phyloP scores from a whole-genome alignment of 768 basidiomycete species.

The Pholiota molesta region DNA sequence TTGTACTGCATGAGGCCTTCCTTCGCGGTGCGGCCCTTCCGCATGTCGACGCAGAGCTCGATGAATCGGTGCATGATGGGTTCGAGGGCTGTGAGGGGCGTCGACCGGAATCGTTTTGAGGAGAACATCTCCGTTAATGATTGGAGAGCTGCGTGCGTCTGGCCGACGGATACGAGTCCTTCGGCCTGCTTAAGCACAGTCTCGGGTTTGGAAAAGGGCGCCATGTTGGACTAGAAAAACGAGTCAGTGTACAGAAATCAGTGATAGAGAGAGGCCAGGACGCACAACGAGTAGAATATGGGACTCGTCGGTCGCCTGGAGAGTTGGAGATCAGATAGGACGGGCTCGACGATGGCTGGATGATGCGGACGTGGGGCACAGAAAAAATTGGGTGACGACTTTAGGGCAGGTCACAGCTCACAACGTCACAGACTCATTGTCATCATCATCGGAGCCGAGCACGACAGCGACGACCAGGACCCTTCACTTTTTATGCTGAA shows the following conservation, averaged over 20 bases:
- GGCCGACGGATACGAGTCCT: slow-evolving; percentile 90
- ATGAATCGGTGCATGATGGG: slow-evolving; percentile 96
- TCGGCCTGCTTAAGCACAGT: slow-evolving; percentile 93
- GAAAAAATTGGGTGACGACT: slow-evolving; percentile 26
- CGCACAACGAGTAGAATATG: slow-evolving; percentile 24
- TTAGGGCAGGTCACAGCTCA: slow-evolving; percentile 25
- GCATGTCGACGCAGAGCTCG: slow-evolving; percentile 94
- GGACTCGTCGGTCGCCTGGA: slow-evolving; percentile 24
- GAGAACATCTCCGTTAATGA: slow-evolving; percentile 91
- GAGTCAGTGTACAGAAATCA: background rate
- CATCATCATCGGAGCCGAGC: slow-evolving; percentile 9
- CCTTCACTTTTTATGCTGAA: no score
- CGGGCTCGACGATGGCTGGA: slow-evolving; percentile 14
- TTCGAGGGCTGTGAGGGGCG: slow-evolving; percentile 85
- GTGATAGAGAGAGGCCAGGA: background rate
- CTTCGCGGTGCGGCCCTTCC: slow-evolving; percentile 91
- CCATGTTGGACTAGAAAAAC: slow-evolving; percentile 52
- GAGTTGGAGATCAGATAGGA: slow-evolving; percentile 18
- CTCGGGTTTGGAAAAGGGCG: slow-evolving; percentile 89
- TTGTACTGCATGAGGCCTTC: slow-evolving; percentile 98
- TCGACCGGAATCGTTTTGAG: slow-evolving; percentile 92
- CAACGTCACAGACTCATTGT: slow-evolving; percentile 12
- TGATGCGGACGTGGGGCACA: slow-evolving; percentile 16
- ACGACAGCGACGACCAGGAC: background rate
- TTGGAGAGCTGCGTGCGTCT: slow-evolving; percentile 88